A percentile compares a stretch with the other conserved stretches of the same genome.
phyloP scores from a whole-genome alignment of 169 alveolate species.

The Amoebophrya sp. region DNA sequence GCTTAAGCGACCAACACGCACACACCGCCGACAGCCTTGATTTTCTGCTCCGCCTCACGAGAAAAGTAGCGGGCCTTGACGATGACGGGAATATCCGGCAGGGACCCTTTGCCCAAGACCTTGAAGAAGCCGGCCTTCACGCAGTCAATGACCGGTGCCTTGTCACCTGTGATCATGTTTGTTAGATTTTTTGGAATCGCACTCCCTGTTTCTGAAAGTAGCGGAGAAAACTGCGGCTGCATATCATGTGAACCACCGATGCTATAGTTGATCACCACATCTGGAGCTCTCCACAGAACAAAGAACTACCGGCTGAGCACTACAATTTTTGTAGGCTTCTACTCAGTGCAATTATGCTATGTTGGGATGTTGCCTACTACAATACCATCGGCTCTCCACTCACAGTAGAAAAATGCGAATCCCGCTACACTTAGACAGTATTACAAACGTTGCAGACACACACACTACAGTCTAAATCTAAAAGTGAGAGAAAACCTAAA shows the following conservation, averaged over 20 bases:
- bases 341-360: too few species aligned
- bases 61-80: constrained; percentile 94
- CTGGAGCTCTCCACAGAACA: too few species aligned
- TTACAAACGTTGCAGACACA: too few species aligned
- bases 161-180: constrained; percentile 62
- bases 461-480: too few species aligned
- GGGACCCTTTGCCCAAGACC: constrained; percentile 87
- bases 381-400: too few species aligned
- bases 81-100: constrained; percentile 81
- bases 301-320: not conserved
- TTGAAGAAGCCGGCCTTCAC: constrained; percentile 89
- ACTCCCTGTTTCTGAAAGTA: too few species aligned
- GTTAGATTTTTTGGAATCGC: constrained; percentile 52
- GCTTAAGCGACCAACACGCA: constrained; percentile 86
- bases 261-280: not conserved
- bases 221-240: too few species aligned
- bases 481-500: too few species aligned
- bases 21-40: constrained; percentile 94
- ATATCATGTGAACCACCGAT: not conserved
- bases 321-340: too few species aligned
- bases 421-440: too few species aligned
- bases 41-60: constrained; percentile 89
- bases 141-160: constrained; percentile 92
- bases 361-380: too few species aligned
- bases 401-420: too few species aligned